These are phyloP conservation scores for Brasenia schreberi DNA, from an alignment of 164 flowering plant species.

Conservation along the genomic window DNA sequence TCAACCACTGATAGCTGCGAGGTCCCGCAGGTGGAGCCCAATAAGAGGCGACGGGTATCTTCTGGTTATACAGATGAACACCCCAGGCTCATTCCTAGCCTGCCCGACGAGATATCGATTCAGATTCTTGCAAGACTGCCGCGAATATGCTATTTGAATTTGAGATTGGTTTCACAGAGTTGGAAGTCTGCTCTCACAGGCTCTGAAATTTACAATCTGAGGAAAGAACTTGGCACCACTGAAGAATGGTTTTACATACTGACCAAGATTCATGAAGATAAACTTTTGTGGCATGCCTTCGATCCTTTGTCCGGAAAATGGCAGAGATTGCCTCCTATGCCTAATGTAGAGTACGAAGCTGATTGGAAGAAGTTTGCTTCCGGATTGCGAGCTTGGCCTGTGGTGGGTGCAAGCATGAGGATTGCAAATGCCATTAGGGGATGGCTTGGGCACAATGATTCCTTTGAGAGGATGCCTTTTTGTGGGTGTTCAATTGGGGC, in stretches of 20 bases:
- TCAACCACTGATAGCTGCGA: conserved; percentile 16
- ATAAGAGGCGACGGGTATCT: conserved; percentile 63
- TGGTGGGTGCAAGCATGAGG: conserved; percentile 31
- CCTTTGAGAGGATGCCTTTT: conserved; percentile 41
- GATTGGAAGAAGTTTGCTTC: conserved; percentile 23
- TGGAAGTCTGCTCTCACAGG: conserved; percentile 54
- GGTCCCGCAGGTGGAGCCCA: conserved; percentile 19
- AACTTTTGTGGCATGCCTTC: conserved; percentile 56
- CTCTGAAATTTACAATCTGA: conserved; percentile 39
- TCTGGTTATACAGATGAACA: conserved; percentile 20
- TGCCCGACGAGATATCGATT: conserved; percentile 79
- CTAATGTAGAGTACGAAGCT: conserved; percentile 30
- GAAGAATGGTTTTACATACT: conserved; percentile 79
- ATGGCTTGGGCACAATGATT: conserved; percentile 60
- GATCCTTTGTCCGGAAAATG: conserved; percentile 54
- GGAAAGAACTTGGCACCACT: conserved; percentile 55
- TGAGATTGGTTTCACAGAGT: conserved; percentile 49
- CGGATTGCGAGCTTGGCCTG: conserved; percentile 33
- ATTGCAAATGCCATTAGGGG: conserved; percentile 50
- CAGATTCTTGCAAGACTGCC: conserved; percentile 81
- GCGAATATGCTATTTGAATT: conserved; percentile 31
- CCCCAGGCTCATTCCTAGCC: conserved; percentile 58
- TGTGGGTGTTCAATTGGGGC: conserved; percentile 78
- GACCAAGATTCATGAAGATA: conserved; percentile 44
- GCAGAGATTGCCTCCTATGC: conserved; percentile 79